Conservation (phyloP, 805 yeast species). For the Saccharomycopsis sp. region DNA sequence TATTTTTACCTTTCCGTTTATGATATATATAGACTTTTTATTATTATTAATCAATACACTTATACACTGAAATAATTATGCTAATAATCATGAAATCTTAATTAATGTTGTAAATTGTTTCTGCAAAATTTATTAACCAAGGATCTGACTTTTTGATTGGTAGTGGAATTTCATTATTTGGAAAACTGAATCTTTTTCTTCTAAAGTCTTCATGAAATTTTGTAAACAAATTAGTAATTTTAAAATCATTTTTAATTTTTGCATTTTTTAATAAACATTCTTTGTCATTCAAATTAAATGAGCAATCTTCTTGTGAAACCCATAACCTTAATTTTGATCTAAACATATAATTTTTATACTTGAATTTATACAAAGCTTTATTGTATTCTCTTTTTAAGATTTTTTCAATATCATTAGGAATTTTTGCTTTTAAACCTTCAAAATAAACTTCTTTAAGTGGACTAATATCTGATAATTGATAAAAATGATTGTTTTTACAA, state of each 20-base stretch:
- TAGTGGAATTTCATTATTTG: neutral
- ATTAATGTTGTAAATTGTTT: neutral
- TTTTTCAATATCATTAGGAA: slow-evolving; percentile 36
- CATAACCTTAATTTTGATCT: slow-evolving; percentile 5
- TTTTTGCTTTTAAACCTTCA: slow-evolving; percentile 47
- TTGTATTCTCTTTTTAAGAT: slow-evolving; percentile 8
- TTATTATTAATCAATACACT: neutral
- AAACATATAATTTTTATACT: slow-evolving; percentile 4
- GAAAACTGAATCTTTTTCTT: neutral
- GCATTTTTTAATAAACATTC: neutral
- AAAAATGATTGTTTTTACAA: slow-evolving; percentile 55
- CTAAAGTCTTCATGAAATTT: neutral
- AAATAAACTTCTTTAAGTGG: slow-evolving; percentile 42
- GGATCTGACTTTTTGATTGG: slow-evolving; percentile 3
- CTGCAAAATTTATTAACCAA: slow-evolving; percentile 5
- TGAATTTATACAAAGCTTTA: slow-evolving; percentile 2
- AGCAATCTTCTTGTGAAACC: slow-evolving; percentile 11
- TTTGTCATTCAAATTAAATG: neutral
- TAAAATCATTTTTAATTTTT: neutral
- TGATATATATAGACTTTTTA: neutral
- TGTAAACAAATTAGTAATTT: slow-evolving; percentile 4
- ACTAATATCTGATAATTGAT: slow-evolving; percentile 33
- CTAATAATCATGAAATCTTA: neutral
- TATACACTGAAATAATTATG: neutral
- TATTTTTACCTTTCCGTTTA: no score